phyloP scores from a whole-genome alignment of 306 rosid species.

The Cajanus cajan region DNA sequence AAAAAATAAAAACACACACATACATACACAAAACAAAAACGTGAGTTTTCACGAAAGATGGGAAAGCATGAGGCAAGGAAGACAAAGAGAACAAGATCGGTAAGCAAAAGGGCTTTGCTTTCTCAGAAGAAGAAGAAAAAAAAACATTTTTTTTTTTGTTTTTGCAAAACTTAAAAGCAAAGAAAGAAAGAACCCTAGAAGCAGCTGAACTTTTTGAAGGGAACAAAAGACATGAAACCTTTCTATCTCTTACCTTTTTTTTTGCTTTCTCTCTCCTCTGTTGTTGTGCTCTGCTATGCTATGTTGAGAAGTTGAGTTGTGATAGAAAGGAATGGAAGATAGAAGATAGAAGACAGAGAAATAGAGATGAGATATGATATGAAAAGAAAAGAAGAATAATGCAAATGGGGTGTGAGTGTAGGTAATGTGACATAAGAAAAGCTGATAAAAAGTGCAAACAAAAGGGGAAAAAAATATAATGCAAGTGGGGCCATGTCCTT shows the following conservation, averaged over 20 bases:
- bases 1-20: neutral
- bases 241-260: neutral
- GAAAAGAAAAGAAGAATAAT: constrained; percentile 46
- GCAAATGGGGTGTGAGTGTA: neutral
- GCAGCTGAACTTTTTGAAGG: constrained; percentile 34
- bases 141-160: neutral
- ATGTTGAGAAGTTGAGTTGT: neutral
- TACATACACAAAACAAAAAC: neutral
- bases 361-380: constrained; percentile 36
- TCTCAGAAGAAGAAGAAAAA: neutral
- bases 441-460: constrained; percentile 60
- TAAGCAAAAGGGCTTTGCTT: constrained; percentile 20
- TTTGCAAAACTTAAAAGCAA: constrained; percentile 16
- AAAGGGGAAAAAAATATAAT: constrained; percentile 22
- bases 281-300: neutral
- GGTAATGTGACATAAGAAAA: constrained; percentile 50
- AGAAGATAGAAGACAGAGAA: neutral
- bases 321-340: neutral
- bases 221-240: neutral
- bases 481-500: constrained; percentile 58
- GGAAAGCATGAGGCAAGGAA: constrained; percentile 29
- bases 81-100: constrained; percentile 41
- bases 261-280: neutral
- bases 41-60: neutral
- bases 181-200: constrained; percentile 31